Conservation (phyloP, 2,329 filamentous ascomycete genomes). For the Coniochaeta pulveracea region DNA sequence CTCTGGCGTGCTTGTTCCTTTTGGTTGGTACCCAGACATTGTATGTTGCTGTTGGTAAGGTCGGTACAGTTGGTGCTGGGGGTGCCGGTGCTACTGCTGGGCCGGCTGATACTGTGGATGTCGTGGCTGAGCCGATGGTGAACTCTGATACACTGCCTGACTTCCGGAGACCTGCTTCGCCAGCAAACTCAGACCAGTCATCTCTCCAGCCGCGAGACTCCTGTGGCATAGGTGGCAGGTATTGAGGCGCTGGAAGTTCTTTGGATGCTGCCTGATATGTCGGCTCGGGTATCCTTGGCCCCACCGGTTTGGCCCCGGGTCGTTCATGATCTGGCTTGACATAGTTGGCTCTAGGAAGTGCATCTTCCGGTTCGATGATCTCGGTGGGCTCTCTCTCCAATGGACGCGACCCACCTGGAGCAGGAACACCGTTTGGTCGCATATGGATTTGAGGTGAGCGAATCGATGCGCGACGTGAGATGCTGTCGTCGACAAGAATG, state of each 20-base stretch:
- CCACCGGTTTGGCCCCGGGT: neutral
- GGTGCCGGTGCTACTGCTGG: neutral
- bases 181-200: conserved; percentile 2
- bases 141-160: neutral
- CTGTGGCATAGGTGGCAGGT: neutral
- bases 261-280: neutral
- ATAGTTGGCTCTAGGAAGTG: no score
- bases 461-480: conserved; percentile 5
- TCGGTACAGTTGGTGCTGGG: neutral
- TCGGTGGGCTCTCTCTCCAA: neutral
- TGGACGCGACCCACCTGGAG: neutral
- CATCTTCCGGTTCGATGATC: neutral
- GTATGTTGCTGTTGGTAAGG: conserved; percentile 2
- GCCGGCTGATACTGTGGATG: no score
- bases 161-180: conserved; percentile 1
- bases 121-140: no score
- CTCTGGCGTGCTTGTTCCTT: no score
- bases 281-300: neutral
- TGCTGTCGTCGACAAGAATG: conserved; percentile 9
- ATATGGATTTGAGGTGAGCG: neutral
- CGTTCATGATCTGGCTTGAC: no score
- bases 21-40: neutral
- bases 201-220: neutral
- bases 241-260: no score
- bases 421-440: neutral